These are phyloP conservation scores for Fusarium heterosporum DNA, from an alignment of 2,329 filamentous ascomycete species.

Conservation along the genomic window DNA sequence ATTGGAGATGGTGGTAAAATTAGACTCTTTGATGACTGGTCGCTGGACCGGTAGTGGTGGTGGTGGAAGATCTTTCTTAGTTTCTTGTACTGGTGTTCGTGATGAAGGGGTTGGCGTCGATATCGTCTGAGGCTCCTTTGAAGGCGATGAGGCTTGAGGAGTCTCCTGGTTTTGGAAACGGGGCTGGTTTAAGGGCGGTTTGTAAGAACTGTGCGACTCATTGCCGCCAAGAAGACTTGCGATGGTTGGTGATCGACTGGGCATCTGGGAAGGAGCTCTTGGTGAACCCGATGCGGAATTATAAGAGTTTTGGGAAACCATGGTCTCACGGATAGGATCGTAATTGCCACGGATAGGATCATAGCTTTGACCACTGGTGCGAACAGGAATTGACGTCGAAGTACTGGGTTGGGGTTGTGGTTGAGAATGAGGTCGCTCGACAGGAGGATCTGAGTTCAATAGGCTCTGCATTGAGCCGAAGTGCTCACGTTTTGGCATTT, in stretches of 20 bases:
- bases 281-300: slow-evolving; percentile 62
- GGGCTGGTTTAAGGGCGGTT: slow-evolving; percentile 45
- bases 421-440: slow-evolving; percentile 38
- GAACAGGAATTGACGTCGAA: slow-evolving; percentile 59
- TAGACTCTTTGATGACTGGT: slow-evolving; percentile 54
- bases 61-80: slow-evolving; percentile 55
- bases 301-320: slow-evolving; percentile 64
- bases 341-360: slow-evolving; percentile 88
- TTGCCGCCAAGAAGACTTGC: slow-evolving; percentile 78
- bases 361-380: slow-evolving; percentile 84
- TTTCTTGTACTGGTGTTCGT: slow-evolving; percentile 49
- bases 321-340: slow-evolving; percentile 72
- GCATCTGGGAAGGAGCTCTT: slow-evolving; percentile 54
- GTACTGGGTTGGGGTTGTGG: slow-evolving; percentile 51
- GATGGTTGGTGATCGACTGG: slow-evolving; percentile 80
- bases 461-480: slow-evolving; percentile 67
- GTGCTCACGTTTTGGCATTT: slow-evolving; percentile 64
- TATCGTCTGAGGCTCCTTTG: slow-evolving; percentile 51
- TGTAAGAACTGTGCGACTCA: slow-evolving; percentile 46
- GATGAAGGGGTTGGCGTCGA: slow-evolving; percentile 53
- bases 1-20: slow-evolving; percentile 57
- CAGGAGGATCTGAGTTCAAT: slow-evolving; percentile 62
- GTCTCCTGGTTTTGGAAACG: slow-evolving; percentile 53
- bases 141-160: slow-evolving; percentile 59
- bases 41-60: slow-evolving; percentile 50